Evolutionary conservation across 345 rosid species (phyloP), one percentile per base, ranked within the genome.

Genomic region (Orychophragmus violaceus): DNA sequence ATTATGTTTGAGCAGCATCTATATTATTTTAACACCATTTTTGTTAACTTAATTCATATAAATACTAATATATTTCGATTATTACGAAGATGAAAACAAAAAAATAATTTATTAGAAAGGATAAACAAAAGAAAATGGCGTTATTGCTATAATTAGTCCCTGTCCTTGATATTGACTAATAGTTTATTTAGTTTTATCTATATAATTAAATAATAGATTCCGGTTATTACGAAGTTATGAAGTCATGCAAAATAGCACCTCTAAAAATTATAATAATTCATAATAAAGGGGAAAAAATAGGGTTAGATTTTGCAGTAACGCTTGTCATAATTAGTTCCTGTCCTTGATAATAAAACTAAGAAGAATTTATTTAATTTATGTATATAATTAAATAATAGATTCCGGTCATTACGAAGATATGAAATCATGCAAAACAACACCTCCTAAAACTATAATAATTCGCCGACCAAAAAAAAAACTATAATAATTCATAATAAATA

Each of bases 1-100:
- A 87, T 62, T 54, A 88, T 84, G 81, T 86, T 88, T 64, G 96
- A 85, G 59, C 90, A 74, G 62, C 87, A 69, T 85, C 98, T 92
- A 57, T 64, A 30, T 25, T 42, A 42, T 64, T 60, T 36, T 17
- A 30, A 22, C n/a, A 35, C 27, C 5, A 62, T 1, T 14, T 18
- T 28, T 9, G 16, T 44, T 16, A 30, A 33, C 41, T 21, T 2
- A n/a, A 37, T 4, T 25, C 7, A 17, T 22, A 56, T 19, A 45
- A 30, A 18, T 39, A 39, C 45, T 22, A 48, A 19, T 66, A 19
- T 4, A 70, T 48, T 28, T 44, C 67, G 45, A 3, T 57, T 32
- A 18, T 48, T 37, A 64, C 53, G 52, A 56, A 45, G 44, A 48
- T 48, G 46, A 44, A 54, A 62, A 12, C 6, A 63, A 17, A 2